Evolutionary conservation across 2,329 filamentous ascomycete genomes (phyloP), one percentile per base, ranked within the genome.

Genomic region (Hymenoscyphus salicellus): DNA sequence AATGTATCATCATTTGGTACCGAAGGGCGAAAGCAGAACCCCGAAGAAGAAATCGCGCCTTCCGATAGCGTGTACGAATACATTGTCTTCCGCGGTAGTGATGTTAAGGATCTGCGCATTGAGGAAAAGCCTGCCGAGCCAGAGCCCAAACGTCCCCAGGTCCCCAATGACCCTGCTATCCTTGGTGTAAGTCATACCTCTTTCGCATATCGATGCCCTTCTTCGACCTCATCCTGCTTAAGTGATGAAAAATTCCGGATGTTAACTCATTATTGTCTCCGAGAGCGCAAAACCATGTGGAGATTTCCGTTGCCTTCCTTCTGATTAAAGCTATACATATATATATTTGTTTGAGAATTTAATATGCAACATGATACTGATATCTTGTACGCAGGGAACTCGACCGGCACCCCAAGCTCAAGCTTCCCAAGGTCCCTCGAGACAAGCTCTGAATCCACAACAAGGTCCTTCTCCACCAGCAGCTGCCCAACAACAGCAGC

Each of bases 281-380:
- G 90, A 89, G 89, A 90, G 92, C 92, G 93, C 93, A 96, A 88
- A 87, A 82, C 85, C 85, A 82, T 97, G 93, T 96, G 89, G 93
- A 97, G 81, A 87, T 90, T 89, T 97, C 93, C 93, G 93, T 97
- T 97, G 93, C 93, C 93, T 97, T 97, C 93, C 93, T 97, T 97
- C 93, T 97, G 93, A 97, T 88, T 75, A 72, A 60, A 63, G 46
- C 62, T 60, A 38, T 55, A 28, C 28, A 52, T 16, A 52, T 52
- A 52, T 61, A 16, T 55, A 11, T 32, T 55, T 62, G 46, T 56
- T 57, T 36, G 41, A 17, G 36, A 52, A 20, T 62, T 32, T 26
- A 23, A 23, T 5, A 60, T 68, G 55, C 20, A 57, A 14, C 49
- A 33, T 61, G 36, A 63, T 64, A 68, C 71, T 72, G 61, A 72